Base-by-base conservation (phyloP, 495 filamentous ascomycete species). In the Lepraria neglecta region DNA sequence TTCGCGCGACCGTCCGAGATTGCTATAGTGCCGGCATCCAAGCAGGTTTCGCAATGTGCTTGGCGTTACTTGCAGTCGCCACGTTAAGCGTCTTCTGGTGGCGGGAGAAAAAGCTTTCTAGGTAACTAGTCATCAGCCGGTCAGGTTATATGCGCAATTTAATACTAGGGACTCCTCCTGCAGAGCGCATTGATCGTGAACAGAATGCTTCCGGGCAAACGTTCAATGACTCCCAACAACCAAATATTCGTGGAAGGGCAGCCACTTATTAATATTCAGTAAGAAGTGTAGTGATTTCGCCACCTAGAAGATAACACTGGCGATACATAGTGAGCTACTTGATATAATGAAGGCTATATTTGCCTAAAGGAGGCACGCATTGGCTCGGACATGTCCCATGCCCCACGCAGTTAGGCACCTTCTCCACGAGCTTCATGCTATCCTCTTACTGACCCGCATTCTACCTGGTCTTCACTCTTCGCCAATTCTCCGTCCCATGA, bases 11-110 rank as follows among this genome's bases (percentile, higher is more conserved):
- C 9, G 63, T 64, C 30, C 27, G 44, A 21, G 44, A 47, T 14
- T 64, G 58, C 21, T 64, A 63, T 15, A 28, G 56, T 27, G 45
- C 35, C 0, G 61, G 55, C 30, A 63, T 63, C 6, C 61, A 63
- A 17, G 56, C 54, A 11, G 61, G 61, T 19, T 59, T 63, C 24
- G 47, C 56, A 28, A 24, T 54, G 45, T 63, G 61, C 38, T 11
- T 35, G 17, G 58, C 11, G 3, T n/a, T 60, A 14, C 50, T 60
- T 30, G 46, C 12, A 31, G 12, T 52, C 33, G 19, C 47, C 24
- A 35, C 58, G 0, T 21, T 60, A 21, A 15, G 46, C 33, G 48
- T 43, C 31, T 43, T 60, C 33, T 60, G 46, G 38, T 60, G 58
- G 58, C 45, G 58, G 44, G 56, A 59, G 43, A 59, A 59, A 4